phyloP scores from a whole-genome alignment of 108 stramenopile species.

The Schizochytrium sp. region DNA sequence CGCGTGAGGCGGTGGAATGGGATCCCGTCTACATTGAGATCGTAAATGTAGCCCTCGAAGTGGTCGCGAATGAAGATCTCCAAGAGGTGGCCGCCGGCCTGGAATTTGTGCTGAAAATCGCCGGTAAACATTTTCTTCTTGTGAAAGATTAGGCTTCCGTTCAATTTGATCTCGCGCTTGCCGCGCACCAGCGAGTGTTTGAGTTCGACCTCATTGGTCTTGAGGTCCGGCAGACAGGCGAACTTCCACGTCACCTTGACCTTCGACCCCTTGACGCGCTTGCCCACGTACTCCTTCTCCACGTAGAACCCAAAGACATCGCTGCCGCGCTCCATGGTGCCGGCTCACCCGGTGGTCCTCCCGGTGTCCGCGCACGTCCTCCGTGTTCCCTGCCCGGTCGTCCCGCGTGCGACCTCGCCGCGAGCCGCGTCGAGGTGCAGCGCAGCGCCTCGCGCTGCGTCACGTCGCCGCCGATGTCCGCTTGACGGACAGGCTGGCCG shows the following conservation, averaged over 20 bases:
- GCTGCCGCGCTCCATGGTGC: background rate
- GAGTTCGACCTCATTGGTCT: constrained; percentile 11
- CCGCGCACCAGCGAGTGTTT: background rate
- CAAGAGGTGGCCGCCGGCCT: background rate
- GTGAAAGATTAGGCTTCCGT: background rate
- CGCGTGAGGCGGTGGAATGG: background rate
- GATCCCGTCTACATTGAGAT: background rate
- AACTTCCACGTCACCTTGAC: constrained; percentile 19
- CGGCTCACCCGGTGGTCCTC: no score
- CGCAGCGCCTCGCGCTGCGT: no score
- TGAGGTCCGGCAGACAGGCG: background rate
- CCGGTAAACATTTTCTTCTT: constrained; percentile 16
- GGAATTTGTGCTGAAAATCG: background rate
- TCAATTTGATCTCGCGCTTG: constrained; percentile 1
- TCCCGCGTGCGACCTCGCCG: no score
- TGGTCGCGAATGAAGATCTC: background rate
- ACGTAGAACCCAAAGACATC: constrained; percentile 13
- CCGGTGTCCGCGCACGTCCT: no score
- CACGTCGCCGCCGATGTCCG: no score
- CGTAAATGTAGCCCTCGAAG: constrained; percentile 11
- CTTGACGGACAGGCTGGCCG: no score
- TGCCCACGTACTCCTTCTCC: constrained; percentile 21
- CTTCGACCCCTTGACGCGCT: constrained; percentile 15
- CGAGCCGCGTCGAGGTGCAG: no score
- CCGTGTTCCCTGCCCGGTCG: no score